A percentile compares a stretch with the other conserved stretches of the same genome.
These are phyloP conservation scores for Plectranthus barbatus DNA, from an alignment of 257 asterid species.

Conservation along the genomic window DNA sequence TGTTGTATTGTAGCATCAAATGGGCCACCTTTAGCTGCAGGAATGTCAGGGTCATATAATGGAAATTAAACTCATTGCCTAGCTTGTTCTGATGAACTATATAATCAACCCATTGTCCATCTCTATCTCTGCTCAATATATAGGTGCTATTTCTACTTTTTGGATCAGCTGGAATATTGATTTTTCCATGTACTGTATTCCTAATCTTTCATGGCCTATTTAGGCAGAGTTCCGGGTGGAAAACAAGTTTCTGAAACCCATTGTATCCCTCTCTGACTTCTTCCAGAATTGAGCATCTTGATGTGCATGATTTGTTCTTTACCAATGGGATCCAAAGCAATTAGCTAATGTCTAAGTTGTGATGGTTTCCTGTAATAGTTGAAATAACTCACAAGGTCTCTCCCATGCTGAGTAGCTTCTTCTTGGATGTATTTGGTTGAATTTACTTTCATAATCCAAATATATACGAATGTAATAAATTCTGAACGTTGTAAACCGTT, in stretches of 20 bases:
- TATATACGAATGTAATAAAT: too few species aligned
- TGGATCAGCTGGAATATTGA: constrained; percentile 61
- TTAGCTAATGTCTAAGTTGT: constrained; percentile 76
- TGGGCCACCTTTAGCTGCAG: not conserved
- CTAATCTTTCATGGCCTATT: constrained; percentile 79
- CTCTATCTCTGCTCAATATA: constrained; percentile 99
- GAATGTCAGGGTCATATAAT: not conserved
- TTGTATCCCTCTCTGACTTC: constrained; percentile 87
- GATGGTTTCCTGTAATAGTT: constrained; percentile 47
- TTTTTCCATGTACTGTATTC: constrained; percentile 76
- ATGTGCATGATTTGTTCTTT: constrained; percentile 64
- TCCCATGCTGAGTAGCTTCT: constrained; percentile 70
- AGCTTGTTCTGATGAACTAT: constrained; percentile 60
- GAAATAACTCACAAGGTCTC: constrained; percentile 44
- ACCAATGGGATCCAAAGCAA: constrained; percentile 79
- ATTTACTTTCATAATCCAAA: too few species aligned
- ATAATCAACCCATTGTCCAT: constrained; percentile 98
- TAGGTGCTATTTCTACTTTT: constrained; percentile 75
- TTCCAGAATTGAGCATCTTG: constrained; percentile 96
- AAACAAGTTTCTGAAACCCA: constrained; percentile 98
- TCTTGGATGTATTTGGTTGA: constrained; percentile 60
- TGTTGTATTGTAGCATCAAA: not conserved
- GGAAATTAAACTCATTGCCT: too few species aligned
- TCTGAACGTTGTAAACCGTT: too few species aligned
- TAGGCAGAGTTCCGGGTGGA: constrained; percentile 82